Evolutionary conservation across 768 basidiomycete species (phyloP).

Genomic region (Suillus discolor): DNA sequence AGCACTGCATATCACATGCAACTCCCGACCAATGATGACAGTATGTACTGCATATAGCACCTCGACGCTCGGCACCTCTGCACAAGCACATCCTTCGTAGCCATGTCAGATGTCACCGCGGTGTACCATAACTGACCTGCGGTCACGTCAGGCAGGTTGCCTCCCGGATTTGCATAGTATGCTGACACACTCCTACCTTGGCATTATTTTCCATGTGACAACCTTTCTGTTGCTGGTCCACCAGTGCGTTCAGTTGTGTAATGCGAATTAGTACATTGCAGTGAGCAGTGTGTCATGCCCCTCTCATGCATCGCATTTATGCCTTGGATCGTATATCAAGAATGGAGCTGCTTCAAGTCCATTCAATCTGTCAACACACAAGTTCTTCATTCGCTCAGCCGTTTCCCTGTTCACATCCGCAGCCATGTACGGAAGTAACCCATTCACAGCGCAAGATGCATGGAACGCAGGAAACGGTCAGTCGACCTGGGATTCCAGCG

Average conservation of each 20-base stretch:
- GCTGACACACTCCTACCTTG: no score
- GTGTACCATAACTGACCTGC: not conserved
- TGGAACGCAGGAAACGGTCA: conserved; percentile 19
- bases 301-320: not conserved
- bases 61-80: not conserved
- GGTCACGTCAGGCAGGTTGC: not conserved
- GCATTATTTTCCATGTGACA: not conserved
- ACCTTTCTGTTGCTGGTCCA: no score
- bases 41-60: conserved; percentile 6
- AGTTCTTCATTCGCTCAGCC: not conserved
- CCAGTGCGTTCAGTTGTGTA: not conserved
- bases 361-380: not conserved
- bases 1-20: not conserved
- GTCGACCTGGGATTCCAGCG: conserved; percentile 14
- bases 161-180: not conserved
- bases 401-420: not conserved
- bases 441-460: conserved; percentile 30
- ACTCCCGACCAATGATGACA: not conserved
- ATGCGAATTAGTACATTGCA: not conserved
- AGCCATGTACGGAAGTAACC: conserved; percentile 29
- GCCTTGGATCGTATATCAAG: conserved; percentile 8
- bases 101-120: not conserved
- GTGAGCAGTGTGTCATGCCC: not conserved
- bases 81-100: not conserved
- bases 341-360: not conserved